Percentiles rank a stretch among this genome's conserved stretches.
Conservation (phyloP, 108 stramenopile genomes). For the Cyclostephanos invisitatus region DNA sequence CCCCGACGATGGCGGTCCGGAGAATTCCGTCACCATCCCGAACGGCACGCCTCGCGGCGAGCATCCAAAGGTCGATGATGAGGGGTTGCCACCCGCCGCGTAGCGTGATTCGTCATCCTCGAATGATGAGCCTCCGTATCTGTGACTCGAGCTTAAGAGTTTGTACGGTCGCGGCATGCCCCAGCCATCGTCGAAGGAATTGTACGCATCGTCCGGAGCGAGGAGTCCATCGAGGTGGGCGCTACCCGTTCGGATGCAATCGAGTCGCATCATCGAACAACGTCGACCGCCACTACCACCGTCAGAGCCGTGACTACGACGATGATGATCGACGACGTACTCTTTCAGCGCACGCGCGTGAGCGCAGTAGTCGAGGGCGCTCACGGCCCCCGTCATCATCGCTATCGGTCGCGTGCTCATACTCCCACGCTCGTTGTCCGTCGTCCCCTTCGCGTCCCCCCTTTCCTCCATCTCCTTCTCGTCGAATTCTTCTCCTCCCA, state of each 20-base stretch:
- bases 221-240: slow-evolving; percentile 30
- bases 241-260: slow-evolving; percentile 38
- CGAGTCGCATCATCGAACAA: neutral
- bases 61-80: neutral
- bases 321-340: neutral
- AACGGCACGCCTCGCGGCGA: slow-evolving; percentile 38
- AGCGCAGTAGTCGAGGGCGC: slow-evolving; percentile 37
- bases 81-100: neutral
- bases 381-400: slow-evolving; percentile 28
- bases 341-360: slow-evolving; percentile 6
- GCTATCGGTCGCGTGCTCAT: slow-evolving; percentile 10
- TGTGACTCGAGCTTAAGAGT: slow-evolving; percentile 1
- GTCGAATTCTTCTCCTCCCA: neutral
- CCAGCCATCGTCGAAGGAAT: slow-evolving; percentile 16
- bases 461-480: neutral
- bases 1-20: slow-evolving; percentile 47
- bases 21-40: slow-evolving; percentile 47
- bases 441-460: neutral
- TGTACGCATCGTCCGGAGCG: slow-evolving; percentile 12
- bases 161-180: slow-evolving; percentile 23
- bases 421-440: neutral
- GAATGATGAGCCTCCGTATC: neutral
- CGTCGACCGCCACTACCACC: too few species aligned
- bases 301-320: too few species aligned
- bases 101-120: neutral